Percentiles rank a stretch among this genome's conserved stretches.
Conservation (phyloP, 805 yeast species). For the Monosporozyma siamensis region DNA sequence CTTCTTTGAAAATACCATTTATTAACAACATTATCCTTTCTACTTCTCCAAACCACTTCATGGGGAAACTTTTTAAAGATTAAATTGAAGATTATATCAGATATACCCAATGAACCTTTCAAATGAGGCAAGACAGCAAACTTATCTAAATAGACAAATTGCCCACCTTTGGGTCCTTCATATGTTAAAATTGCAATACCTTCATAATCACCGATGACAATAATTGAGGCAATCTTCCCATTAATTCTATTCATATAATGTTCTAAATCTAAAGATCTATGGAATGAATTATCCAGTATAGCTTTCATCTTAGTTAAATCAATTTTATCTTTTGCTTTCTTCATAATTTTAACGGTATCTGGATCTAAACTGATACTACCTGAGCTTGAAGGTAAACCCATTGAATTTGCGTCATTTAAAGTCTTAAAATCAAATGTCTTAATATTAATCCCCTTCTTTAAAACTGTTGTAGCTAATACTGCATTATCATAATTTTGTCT, state of each 20-base stretch:
- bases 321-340: slow-evolving; percentile 24
- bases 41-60: slow-evolving; percentile 85
- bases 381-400: slow-evolving; percentile 22
- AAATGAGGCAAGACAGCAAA: slow-evolving; percentile 77
- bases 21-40: slow-evolving; percentile 80
- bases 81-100: slow-evolving; percentile 84
- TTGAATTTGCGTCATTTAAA: slow-evolving; percentile 16
- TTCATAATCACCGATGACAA: slow-evolving; percentile 88
- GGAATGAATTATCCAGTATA: slow-evolving; percentile 74
- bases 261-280: slow-evolving; percentile 51
- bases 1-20: slow-evolving; percentile 97
- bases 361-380: slow-evolving; percentile 1
- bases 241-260: slow-evolving; percentile 62
- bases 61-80: slow-evolving; percentile 57
- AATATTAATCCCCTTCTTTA: slow-evolving; percentile 59
- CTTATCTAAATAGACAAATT: slow-evolving; percentile 79
- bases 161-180: slow-evolving; percentile 40
- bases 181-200: slow-evolving; percentile 91
- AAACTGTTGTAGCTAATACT: slow-evolving; percentile 51
- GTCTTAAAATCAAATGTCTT: slow-evolving; percentile 19
- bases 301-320: slow-evolving; percentile 48
- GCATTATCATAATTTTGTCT: slow-evolving; percentile 11
- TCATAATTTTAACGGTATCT: neutral
- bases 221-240: slow-evolving; percentile 59
- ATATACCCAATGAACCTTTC: slow-evolving; percentile 90